Base-by-base conservation (phyloP, 805 yeast genomes). In the Pichia rugopelliculosa region DNA sequence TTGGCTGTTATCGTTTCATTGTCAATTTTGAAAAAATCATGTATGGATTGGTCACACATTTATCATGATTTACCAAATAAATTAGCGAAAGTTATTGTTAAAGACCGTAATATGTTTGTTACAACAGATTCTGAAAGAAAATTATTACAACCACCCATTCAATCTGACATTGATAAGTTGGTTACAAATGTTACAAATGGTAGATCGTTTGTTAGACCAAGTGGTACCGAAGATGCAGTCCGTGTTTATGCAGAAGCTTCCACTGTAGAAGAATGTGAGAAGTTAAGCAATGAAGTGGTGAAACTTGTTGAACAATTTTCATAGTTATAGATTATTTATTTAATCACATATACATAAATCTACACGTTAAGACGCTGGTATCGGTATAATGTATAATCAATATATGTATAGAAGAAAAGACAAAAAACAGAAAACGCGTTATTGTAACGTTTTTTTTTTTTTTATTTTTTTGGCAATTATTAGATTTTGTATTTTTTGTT, bases 141-240 rank as follows among this genome's bases (percentile, higher is more conserved):
- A 36, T 73, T 93, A 51, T 76, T 79, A 6, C 76, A 79, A 45
- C 99, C 99, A 4, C 67, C 51, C 2, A 65, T 93, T 50, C 99
- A 93, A 67, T 70, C 52, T 1, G 65, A 76, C 52, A 87, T 93
- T 47, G 93, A 93, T 61, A 71, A 58, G 4, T 61, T 76, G 25
- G 91, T 91, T 18, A 59, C 67, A 10, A 67, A 76, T 55, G 13
- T 33, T 10, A 12, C 23, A 6, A 59, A 66, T 17, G 97, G 91
- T 2, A 77, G 99, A 59, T 82, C 95, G 2, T 93, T 93, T 66
- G 98, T 91, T 3, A 79, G 99, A 56, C 98, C 99, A 10, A 84
- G 95, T 51, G 99, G 99, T 13, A 93, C 99, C 1, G 99, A 93
- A 64, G 95, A 93, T 64, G 98, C 96, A 0, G 97, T 93, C 1